phyloP scores from a whole-genome alignment of 352 stramenopile species.

The Pythium volutum region DNA sequence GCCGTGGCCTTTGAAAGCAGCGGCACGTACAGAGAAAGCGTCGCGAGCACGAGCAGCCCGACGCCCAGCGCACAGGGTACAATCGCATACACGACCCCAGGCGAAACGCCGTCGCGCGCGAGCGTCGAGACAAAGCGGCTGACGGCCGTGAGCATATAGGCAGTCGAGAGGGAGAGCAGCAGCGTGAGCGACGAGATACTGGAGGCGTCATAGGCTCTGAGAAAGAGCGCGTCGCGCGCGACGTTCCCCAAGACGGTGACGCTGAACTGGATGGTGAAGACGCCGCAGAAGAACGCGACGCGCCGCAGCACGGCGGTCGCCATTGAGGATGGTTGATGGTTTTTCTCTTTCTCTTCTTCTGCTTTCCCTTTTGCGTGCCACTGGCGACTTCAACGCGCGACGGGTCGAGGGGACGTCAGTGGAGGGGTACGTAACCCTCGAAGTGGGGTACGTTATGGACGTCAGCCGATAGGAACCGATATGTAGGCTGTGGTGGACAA shows the following conservation, averaged over 20 bases:
- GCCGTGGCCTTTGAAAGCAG: slow-evolving; percentile 39
- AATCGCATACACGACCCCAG: slow-evolving; percentile 54
- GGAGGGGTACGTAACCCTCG: background rate
- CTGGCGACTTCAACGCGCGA: background rate
- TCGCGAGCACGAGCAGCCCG: slow-evolving; percentile 42
- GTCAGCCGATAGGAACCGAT: background rate
- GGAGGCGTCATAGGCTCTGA: slow-evolving; percentile 64
- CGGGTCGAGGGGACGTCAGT: background rate
- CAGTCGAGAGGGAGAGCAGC: slow-evolving; percentile 65
- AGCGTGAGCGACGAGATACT: slow-evolving; percentile 74
- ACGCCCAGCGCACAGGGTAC: slow-evolving; percentile 39
- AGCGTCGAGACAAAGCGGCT: slow-evolving; percentile 37
- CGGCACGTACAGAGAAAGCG: slow-evolving; percentile 44
- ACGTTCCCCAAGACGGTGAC: slow-evolving; percentile 70
- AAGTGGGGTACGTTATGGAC: background rate
- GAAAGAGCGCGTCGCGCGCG: slow-evolving; percentile 80
- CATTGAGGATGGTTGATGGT: no score
- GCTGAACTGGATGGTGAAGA: slow-evolving; percentile 83
- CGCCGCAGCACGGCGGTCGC: slow-evolving; percentile 37
- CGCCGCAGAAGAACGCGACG: slow-evolving; percentile 77
- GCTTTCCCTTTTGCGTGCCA: background rate
- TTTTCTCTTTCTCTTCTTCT: no score
- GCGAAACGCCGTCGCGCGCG: slow-evolving; percentile 14
- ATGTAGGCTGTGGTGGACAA: no score
- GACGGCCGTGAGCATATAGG: slow-evolving; percentile 56